Percentiles rank a stretch among this genome's conserved stretches.
Evolutionary conservation across 176 grass and related monocot genomes (phyloP).

Genomic region (Themeda triandra): DNA sequence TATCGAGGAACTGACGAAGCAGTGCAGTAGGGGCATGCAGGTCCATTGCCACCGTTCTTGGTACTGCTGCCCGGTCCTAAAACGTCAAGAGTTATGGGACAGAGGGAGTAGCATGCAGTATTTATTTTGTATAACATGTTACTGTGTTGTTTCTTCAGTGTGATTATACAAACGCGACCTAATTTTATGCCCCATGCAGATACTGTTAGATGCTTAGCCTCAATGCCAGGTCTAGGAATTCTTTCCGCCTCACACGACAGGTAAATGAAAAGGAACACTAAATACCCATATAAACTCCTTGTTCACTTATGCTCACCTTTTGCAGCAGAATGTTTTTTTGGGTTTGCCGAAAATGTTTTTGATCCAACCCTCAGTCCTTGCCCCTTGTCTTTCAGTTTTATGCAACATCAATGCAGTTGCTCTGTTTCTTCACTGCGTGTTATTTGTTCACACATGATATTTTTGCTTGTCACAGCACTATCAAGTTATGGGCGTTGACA

Average conservation of each 20-base stretch:
- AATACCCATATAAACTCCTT: background rate
- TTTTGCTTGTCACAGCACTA: slow-evolving; percentile 44
- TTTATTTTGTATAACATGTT: background rate
- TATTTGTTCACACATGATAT: slow-evolving; percentile 14
- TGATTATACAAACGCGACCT: background rate
- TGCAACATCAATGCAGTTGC: background rate
- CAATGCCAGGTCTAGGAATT: slow-evolving; percentile 72
- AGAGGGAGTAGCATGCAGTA: background rate
- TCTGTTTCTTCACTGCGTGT: background rate
- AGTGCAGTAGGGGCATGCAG: too few relatives aligned
- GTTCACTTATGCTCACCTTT: background rate
- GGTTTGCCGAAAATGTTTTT: background rate
- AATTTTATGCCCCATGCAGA: slow-evolving; percentile 42
- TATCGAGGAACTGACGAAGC: too few relatives aligned
- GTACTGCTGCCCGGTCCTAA: too few relatives aligned
- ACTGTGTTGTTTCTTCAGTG: background rate
- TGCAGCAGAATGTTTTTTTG: background rate
- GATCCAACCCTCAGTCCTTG: background rate
- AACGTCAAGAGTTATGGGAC: too few relatives aligned
- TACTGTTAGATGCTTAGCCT: slow-evolving; percentile 81
- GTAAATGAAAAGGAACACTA: slow-evolving; percentile 25
- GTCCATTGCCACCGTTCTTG: too few relatives aligned
- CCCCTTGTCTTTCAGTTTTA: background rate
- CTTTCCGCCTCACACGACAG: slow-evolving; percentile 92
- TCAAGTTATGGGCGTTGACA: slow-evolving; percentile 91